phyloP scores from a whole-genome alignment of 2,329 filamentous ascomycete genomes.

The Acephala macrosclerotiorum region DNA sequence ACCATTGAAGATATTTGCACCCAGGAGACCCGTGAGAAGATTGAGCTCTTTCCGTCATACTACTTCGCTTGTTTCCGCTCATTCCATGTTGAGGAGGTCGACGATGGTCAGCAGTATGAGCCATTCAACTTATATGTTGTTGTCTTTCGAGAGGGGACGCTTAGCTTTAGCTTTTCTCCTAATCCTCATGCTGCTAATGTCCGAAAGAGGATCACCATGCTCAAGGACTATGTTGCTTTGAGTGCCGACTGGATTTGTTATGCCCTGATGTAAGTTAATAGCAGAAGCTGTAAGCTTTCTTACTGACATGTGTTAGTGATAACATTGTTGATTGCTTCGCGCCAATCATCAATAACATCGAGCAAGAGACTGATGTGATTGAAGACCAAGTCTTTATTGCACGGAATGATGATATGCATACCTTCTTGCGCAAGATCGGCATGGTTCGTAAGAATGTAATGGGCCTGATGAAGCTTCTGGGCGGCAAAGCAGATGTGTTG shows the following conservation, averaged over 20 bases:
- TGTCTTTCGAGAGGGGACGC: slow-evolving; percentile 92
- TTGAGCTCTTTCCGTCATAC: slow-evolving; percentile 96
- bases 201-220: slow-evolving; percentile 85
- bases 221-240: slow-evolving; percentile 94
- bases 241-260: slow-evolving; percentile 99
- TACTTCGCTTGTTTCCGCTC: slow-evolving; percentile 98
- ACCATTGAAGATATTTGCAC: slow-evolving; percentile 96
- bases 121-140: slow-evolving; percentile 97
- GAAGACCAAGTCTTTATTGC: slow-evolving; percentile 96
- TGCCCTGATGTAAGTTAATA: slow-evolving; percentile 79
- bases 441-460: slow-evolving; percentile 94
- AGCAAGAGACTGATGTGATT: slow-evolving; percentile 88
- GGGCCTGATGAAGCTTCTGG: slow-evolving; percentile 88
- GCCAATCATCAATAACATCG: slow-evolving; percentile 85
- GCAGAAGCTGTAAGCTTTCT: neutral
- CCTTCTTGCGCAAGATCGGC: slow-evolving; percentile 87
- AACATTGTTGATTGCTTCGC: slow-evolving; percentile 98
- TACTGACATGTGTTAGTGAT: slow-evolving; percentile 62
- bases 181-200: slow-evolving; percentile 90
- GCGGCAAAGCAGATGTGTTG: slow-evolving; percentile 98
- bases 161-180: slow-evolving; percentile 92
- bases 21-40: slow-evolving; percentile 96
- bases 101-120: slow-evolving; percentile 83
- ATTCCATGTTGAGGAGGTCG: slow-evolving; percentile 81
- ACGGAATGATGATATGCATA: slow-evolving; percentile 86